Conservation (phyloP, 2,329 filamentous ascomycete species). For the Aureobasidium subglaciale region DNA sequence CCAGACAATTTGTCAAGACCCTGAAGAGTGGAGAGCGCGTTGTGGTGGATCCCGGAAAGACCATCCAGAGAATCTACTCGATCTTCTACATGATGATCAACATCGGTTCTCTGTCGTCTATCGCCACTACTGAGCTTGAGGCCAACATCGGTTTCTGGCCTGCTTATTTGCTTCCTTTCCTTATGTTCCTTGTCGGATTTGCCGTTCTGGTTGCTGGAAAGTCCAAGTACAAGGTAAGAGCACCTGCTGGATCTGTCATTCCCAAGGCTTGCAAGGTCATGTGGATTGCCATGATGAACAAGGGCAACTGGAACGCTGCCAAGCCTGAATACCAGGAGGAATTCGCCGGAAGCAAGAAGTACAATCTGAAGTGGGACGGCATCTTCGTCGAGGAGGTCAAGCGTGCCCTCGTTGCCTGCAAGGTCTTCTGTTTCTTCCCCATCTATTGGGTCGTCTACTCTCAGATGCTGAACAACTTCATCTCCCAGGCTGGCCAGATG, state of each 20-base stretch:
- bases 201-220: constrained; percentile 41
- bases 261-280: constrained; percentile 58
- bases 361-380: constrained; percentile 55
- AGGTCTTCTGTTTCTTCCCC: constrained; percentile 53
- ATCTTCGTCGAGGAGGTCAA: constrained; percentile 66
- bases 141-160: constrained; percentile 59
- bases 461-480: constrained; percentile 36
- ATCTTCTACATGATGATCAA: constrained; percentile 71
- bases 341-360: constrained; percentile 34
- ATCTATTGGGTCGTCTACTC: constrained; percentile 40
- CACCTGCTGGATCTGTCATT: constrained; percentile 57
- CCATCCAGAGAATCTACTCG: constrained; percentile 40
- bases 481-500: constrained; percentile 43
- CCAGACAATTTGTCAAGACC: constrained; percentile 34
- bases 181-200: constrained; percentile 57
- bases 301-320: constrained; percentile 50
- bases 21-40: constrained; percentile 38
- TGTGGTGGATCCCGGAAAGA: constrained; percentile 41
- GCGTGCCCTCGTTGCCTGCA: constrained; percentile 58
- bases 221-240: constrained; percentile 35
- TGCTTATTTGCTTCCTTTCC: constrained; percentile 55
- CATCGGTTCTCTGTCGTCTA: constrained; percentile 57
- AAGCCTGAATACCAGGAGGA: constrained; percentile 59
- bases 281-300: constrained; percentile 46
- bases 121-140: constrained; percentile 64